Conservation (phyloP, 495 filamentous ascomycete genomes). For the Beverwykella pulmonaria region DNA sequence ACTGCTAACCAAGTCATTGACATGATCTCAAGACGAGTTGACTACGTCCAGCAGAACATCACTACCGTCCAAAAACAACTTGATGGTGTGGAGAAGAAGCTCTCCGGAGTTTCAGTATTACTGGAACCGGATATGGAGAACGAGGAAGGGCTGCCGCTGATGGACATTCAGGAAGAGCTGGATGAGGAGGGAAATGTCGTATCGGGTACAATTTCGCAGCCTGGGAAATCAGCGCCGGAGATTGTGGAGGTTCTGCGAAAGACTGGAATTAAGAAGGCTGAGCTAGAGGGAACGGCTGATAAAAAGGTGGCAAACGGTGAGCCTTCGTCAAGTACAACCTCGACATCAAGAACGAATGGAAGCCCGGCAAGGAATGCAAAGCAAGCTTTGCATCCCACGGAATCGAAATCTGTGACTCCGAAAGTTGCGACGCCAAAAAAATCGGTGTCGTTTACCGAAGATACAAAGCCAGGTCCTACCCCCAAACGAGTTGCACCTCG, state of each 20-base stretch:
- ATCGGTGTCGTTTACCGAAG: slow-evolving; percentile 55
- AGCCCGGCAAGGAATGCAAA: neutral
- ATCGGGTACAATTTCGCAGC: slow-evolving; percentile 57
- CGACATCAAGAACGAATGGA: neutral
- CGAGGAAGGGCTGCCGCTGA: slow-evolving; percentile 72
- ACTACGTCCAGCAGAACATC: slow-evolving; percentile 86
- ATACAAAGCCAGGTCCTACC: slow-evolving; percentile 53
- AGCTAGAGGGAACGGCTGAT: slow-evolving; percentile 22
- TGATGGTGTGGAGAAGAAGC: slow-evolving; percentile 65
- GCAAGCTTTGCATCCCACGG: too few species aligned
- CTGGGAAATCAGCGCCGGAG: slow-evolving; percentile 63
- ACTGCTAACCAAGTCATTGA: slow-evolving; percentile 60
- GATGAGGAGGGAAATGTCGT: slow-evolving; percentile 90
- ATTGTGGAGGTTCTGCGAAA: slow-evolving; percentile 70
- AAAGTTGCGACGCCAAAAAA: slow-evolving; percentile 31
- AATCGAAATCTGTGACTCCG: neutral
- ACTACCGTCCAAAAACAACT: slow-evolving; percentile 68
- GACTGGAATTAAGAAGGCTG: slow-evolving; percentile 62
- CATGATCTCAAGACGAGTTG: slow-evolving; percentile 73
- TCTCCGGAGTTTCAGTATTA: slow-evolving; percentile 53
- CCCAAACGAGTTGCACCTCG: neutral
- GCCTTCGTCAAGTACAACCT: neutral
- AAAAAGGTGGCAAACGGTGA: neutral
- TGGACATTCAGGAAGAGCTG: slow-evolving; percentile 86
- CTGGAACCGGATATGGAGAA: slow-evolving; percentile 49